These are phyloP conservation scores for Penicillium sp. DNA, from an alignment of 2,329 filamentous ascomycete genomes.

Conservation along the genomic window DNA sequence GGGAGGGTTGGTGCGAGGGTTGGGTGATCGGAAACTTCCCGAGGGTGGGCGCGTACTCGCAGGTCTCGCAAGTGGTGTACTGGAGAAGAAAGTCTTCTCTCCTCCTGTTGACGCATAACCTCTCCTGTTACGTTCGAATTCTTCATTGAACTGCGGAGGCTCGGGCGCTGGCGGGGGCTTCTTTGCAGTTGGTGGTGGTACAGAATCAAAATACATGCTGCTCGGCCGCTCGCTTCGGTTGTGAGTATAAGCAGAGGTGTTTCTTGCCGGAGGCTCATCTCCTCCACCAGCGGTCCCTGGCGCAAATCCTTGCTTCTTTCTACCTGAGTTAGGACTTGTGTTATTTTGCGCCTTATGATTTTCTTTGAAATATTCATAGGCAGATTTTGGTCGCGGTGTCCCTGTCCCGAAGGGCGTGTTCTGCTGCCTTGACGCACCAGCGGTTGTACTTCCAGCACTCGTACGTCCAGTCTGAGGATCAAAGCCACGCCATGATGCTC, in stretches of 20 bases:
- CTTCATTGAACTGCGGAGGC: constrained; percentile 25
- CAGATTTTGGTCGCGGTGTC: constrained; percentile 24
- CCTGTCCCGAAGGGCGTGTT: constrained; percentile 23
- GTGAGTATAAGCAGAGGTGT: constrained; percentile 52
- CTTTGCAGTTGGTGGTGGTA: constrained; percentile 43
- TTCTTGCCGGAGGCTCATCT: constrained; percentile 59
- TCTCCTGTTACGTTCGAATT: constrained; percentile 54
- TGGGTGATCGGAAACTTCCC: constrained; percentile 30
- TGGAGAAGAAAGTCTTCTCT: constrained; percentile 59
- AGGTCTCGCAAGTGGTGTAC: constrained; percentile 53
- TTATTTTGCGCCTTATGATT: constrained; percentile 34
- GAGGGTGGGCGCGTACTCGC: constrained; percentile 55
- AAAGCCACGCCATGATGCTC: constrained; percentile 39
- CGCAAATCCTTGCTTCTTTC: constrained; percentile 59
- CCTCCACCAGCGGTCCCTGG: constrained; percentile 56
- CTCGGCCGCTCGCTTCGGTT: constrained; percentile 36
- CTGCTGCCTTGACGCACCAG: constrained; percentile 23
- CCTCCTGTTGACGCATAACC: constrained; percentile 57
- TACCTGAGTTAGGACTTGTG: constrained; percentile 43
- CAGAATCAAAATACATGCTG: constrained; percentile 38
- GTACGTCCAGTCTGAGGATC: constrained; percentile 40
- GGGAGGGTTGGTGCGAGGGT: constrained; percentile 37
- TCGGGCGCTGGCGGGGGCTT: constrained; percentile 40
- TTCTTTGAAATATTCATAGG: constrained; percentile 41
- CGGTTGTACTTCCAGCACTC: constrained; percentile 8